Evolutionary conservation across 169 alveolate species (phyloP).

Genomic region (Plasmodium sp.): DNA sequence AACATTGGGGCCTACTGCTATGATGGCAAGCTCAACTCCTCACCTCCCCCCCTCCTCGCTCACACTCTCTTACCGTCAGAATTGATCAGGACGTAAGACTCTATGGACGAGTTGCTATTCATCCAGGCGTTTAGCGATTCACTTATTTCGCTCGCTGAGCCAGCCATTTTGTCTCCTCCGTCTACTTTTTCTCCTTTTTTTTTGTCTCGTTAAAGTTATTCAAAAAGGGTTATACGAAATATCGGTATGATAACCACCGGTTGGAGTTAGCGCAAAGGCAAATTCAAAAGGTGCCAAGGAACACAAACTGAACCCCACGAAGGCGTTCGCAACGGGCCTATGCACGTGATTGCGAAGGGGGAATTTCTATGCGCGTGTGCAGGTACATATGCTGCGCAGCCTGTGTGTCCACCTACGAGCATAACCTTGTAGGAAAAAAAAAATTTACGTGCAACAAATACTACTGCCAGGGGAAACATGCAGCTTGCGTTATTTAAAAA

Average conservation of each 20-base stretch:
- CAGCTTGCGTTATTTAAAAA: neutral
- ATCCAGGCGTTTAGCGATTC: constrained; percentile 70
- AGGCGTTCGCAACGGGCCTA: neutral
- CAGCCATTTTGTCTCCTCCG: constrained; percentile 25
- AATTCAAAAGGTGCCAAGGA: neutral
- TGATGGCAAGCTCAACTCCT: neutral
- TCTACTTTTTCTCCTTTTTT: neutral
- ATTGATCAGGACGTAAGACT: constrained; percentile 46
- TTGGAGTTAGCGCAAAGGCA: neutral
- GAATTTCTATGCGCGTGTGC: neutral
- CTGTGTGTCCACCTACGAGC: neutral
- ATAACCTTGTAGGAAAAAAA: neutral
- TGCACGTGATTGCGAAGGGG: neutral
- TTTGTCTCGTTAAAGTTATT: neutral
- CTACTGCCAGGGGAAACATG: neutral
- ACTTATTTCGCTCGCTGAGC: constrained; percentile 70
- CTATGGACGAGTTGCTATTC: constrained; percentile 47
- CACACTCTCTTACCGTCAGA: constrained; percentile 23
- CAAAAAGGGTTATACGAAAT: neutral
- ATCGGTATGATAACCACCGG: neutral
- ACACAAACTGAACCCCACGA: neutral
- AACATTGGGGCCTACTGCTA: neutral
- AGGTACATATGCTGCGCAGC: neutral
- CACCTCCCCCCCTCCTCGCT: neutral
- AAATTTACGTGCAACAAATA: constrained; percentile 1